Percentiles rank a stretch among this genome's conserved stretches.
phyloP scores from a whole-genome alignment of 2,329 filamentous ascomycete species.

The Fusarium setosum region DNA sequence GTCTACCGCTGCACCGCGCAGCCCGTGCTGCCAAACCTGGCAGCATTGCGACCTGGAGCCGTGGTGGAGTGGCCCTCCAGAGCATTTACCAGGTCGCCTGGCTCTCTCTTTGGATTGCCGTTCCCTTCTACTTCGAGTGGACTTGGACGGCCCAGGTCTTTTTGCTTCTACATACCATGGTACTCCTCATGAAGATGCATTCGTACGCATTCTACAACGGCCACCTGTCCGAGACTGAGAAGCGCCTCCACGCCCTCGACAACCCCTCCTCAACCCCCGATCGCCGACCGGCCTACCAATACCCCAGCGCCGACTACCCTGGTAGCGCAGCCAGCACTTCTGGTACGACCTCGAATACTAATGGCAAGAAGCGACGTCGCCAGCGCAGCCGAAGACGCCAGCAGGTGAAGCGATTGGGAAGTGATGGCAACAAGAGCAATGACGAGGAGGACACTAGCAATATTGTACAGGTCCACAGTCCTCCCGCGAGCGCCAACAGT shows the following conservation, averaged over 20 bases:
- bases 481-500: slow-evolving; percentile 33
- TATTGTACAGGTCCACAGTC: slow-evolving; percentile 6
- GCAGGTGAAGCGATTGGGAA: slow-evolving; percentile 23
- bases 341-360: slow-evolving; percentile 11
- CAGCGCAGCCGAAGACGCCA: slow-evolving; percentile 33
- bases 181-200: slow-evolving; percentile 98
- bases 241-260: slow-evolving; percentile 83
- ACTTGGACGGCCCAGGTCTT: slow-evolving; percentile 98
- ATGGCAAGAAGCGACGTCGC: slow-evolving; percentile 39
- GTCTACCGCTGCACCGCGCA: slow-evolving; percentile 78
- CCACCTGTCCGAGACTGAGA: slow-evolving; percentile 88
- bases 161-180: slow-evolving; percentile 88
- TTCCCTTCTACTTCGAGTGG: slow-evolving; percentile 89
- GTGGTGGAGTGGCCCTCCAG: slow-evolving; percentile 83
- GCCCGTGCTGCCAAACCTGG: slow-evolving; percentile 66
- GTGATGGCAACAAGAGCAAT: slow-evolving; percentile 38
- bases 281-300: slow-evolving; percentile 78
- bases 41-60: slow-evolving; percentile 75
- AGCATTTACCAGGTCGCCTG: slow-evolving; percentile 83
- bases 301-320: slow-evolving; percentile 70
- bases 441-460: slow-evolving; percentile 40
- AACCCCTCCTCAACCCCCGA: slow-evolving; percentile 71
- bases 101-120: slow-evolving; percentile 84
- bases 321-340: slow-evolving; percentile 52
- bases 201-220: slow-evolving; percentile 99